These are phyloP conservation scores for Oropetium thomaeum DNA, from an alignment of 176 grass and related monocot species.

Conservation along the genomic window DNA sequence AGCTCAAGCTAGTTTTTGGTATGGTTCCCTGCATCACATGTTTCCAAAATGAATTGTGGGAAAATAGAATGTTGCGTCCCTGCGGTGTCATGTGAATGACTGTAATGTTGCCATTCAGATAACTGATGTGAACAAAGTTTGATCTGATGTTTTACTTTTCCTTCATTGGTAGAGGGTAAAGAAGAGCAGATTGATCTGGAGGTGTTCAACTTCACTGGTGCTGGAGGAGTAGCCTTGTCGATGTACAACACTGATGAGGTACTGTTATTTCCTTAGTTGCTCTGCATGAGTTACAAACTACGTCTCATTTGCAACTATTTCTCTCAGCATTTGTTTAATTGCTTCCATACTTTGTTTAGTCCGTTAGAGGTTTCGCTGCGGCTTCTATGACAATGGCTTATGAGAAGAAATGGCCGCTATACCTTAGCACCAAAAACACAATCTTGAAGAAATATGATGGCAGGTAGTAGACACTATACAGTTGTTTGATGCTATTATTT, in stretches of 20 bases:
- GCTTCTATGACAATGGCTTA: constrained; percentile 92
- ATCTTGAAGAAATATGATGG: constrained; percentile 99
- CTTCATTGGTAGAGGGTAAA: constrained; percentile 62
- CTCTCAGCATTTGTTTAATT: constrained; percentile 8
- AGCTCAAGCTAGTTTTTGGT: constrained; percentile 98
- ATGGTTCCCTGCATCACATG: constrained; percentile 17
- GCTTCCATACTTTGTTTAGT: constrained; percentile 41
- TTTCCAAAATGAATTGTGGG: background rate
- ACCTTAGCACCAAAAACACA: constrained; percentile 98
- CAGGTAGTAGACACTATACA: constrained; percentile 60
- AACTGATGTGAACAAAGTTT: constrained; percentile 21
- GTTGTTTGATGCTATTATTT: constrained; percentile 3
- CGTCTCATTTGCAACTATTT: background rate
- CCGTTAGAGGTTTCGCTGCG: constrained; percentile 78
- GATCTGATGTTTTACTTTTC: constrained; percentile 23
- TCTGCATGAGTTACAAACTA: background rate
- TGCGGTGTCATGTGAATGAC: background rate
- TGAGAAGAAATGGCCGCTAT: constrained; percentile 94
- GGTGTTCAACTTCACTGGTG: constrained; percentile 95
- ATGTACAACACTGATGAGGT: constrained; percentile 99
- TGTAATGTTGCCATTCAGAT: background rate
- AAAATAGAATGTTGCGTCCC: background rate
- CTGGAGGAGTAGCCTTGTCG: constrained; percentile 86
- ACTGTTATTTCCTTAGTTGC: background rate
- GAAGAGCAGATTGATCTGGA: constrained; percentile 74